Base-by-base conservation (phyloP, 495 filamentous ascomycete genomes). In the Penicillium canariense region DNA sequence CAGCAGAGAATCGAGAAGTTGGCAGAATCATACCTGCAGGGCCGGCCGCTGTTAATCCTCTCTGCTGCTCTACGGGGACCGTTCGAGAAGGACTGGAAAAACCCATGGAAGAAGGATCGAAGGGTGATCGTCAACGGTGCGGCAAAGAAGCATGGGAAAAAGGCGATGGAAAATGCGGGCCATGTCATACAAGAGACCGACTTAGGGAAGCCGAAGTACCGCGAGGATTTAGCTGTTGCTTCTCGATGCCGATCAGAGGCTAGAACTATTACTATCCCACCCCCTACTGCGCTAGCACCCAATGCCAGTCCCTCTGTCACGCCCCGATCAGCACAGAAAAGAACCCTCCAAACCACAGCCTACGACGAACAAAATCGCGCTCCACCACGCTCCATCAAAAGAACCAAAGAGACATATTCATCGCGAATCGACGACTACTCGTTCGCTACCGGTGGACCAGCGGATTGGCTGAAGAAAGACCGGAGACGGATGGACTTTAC, bases 11-110 rank as follows among this genome's bases (percentile, higher is more conserved):
- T 83, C 49, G 86, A 90, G 64, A 68, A 72, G 4, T 68, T 83
- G 15, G 87, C 79, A 8, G 70, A 77, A 30, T 69, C 79, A 14
- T 90, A 84, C 55, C 71, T 88, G 23, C 64, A 77, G 15, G 86
- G 86, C 1, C 72, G 73, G 28, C 75, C 77, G 2, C 56, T 86
- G 1, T 77, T 81, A 49, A 78, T 91, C 15, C 64, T 84, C 2
- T 87, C 85, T 5, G 83, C 86, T 11, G 74, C 76, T 9, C 68
- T 90, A 15, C 75, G 69, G 18, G 87, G 87, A 0, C 87, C 87
- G 0, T 86, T 89, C 45, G 77, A 83, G 14, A 65, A 74, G 0
- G 77, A 74, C 25, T 90, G 87, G 87, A 55, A 58, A 22, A 89
- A 89, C 57, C 87, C 86, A 0, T 89, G 84, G 87, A 72, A 59